Conservation (phyloP, 345 rosid species). For the Brassica rapa region DNA sequence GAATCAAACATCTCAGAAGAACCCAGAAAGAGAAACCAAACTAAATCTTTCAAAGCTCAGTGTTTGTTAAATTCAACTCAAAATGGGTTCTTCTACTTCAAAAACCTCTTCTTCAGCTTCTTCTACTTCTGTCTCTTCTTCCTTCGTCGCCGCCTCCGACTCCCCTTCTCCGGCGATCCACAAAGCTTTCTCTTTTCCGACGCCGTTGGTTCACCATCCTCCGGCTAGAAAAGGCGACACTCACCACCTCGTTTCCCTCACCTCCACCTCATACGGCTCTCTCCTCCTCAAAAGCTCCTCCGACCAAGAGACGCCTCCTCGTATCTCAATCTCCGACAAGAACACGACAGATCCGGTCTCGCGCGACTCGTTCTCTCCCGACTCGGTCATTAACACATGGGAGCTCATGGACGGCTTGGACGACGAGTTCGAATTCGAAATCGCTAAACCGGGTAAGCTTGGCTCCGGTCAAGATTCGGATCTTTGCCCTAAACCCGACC, state of each 20-base stretch:
- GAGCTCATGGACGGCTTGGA: constrained; percentile 96
- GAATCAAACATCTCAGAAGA: not conserved
- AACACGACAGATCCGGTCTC: constrained; percentile 27
- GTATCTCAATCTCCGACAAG: constrained; percentile 35
- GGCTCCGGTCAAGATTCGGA: constrained; percentile 6
- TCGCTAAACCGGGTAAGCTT: constrained; percentile 36
- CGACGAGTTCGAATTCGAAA: constrained; percentile 51
- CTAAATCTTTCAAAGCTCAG: not conserved
- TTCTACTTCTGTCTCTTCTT: constrained; percentile 40
- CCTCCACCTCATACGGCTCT: constrained; percentile 86
- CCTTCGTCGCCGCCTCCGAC: constrained; percentile 26
- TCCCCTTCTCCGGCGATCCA: constrained; percentile 37
- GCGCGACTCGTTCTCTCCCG: constrained; percentile 56
- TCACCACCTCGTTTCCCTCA: constrained; percentile 84
- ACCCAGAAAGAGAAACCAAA: not conserved
- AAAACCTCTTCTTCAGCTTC: constrained; percentile 43
- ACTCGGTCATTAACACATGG: constrained; percentile 91
- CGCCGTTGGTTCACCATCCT: constrained; percentile 85
- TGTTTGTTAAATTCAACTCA: not conserved
- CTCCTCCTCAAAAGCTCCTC: constrained; percentile 45
- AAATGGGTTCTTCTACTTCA: constrained; percentile 83
- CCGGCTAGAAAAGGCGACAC: constrained; percentile 84
- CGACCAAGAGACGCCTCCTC: constrained; percentile 32
- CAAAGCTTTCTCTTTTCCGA: constrained; percentile 62
- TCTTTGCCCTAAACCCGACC: constrained; percentile 28